These are phyloP conservation scores for Phaffia rhodozyma DNA, from an alignment of 1,284 basidiomycete species.

Conservation along the genomic window DNA sequence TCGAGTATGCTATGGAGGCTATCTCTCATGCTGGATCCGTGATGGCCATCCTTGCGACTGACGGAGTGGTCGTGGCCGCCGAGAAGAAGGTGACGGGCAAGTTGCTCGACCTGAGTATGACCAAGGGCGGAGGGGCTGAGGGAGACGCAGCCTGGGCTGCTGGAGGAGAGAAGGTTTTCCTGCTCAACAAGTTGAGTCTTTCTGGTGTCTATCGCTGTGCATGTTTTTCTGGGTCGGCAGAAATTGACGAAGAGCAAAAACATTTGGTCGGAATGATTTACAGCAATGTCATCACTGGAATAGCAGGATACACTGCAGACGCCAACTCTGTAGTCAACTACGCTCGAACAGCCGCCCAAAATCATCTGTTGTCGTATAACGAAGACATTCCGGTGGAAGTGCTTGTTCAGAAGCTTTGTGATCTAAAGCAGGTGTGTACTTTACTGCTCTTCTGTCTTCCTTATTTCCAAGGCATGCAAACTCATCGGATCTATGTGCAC, in stretches of 20 bases:
- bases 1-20: conserved; percentile 99
- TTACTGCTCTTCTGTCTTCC: too few relatives aligned
- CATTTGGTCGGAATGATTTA: too few relatives aligned
- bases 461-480: too few relatives aligned
- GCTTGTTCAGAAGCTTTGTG: conserved; percentile 83
- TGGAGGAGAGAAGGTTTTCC: conserved; percentile 94
- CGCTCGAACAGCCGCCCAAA: conserved; percentile 79
- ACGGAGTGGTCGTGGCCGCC: conserved; percentile 93
- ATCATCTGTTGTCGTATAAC: conserved; percentile 78
- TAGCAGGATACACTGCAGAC: conserved; percentile 92
- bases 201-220: neutral
- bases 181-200: conserved; percentile 57
- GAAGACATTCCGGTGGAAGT: conserved; percentile 97
- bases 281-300: conserved; percentile 89
- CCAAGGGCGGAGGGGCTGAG: conserved; percentile 48
- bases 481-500: too few relatives aligned
- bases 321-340: conserved; percentile 96
- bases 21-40: conserved; percentile 95
- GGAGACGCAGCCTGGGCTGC: conserved; percentile 49
- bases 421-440: conserved; percentile 65
- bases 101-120: conserved; percentile 73
- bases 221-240: neutral
- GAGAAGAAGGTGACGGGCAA: conserved; percentile 99
- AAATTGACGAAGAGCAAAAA: neutral
- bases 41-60: conserved; percentile 84